Evolutionary conservation across 495 filamentous ascomycete genomes (phyloP).

Genomic region (Pseudoneurospora amorphoporcata): DNA sequence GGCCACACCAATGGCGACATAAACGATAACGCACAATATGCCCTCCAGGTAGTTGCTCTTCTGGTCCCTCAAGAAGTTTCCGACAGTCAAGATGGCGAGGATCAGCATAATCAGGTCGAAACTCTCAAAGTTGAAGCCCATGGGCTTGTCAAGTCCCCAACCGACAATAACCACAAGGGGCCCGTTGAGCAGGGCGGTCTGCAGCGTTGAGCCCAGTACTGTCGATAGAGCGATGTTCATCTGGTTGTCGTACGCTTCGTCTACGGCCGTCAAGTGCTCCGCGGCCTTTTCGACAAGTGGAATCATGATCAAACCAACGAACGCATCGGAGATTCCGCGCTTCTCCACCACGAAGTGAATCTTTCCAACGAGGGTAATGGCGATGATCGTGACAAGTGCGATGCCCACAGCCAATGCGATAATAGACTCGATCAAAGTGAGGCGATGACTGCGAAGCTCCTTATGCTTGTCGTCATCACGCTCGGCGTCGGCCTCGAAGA

Average conservation of each 20-base stretch:
- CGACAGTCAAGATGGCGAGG: conserved; percentile 75
- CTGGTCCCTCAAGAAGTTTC: conserved; percentile 69
- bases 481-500: conserved; percentile 59
- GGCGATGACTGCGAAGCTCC: conserved; percentile 54
- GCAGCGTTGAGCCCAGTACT: conserved; percentile 77
- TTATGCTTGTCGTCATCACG: conserved; percentile 58
- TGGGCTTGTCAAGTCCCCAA: conserved; percentile 61
- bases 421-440: conserved; percentile 68
- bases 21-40: conserved; percentile 60
- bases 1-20: conserved; percentile 51
- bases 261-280: conserved; percentile 81
- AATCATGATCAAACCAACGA: conserved; percentile 67
- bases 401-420: conserved; percentile 59
- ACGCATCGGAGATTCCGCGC: conserved; percentile 59
- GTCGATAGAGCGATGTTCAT: conserved; percentile 91
- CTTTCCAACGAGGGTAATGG: conserved; percentile 70
- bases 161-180: conserved; percentile 76
- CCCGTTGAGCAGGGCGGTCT: conserved; percentile 83
- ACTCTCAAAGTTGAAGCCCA: conserved; percentile 78
- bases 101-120: conserved; percentile 87
- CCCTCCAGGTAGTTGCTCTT: conserved; percentile 78
- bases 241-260: conserved; percentile 81
- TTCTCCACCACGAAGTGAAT: conserved; percentile 63
- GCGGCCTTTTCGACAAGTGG: conserved; percentile 87
- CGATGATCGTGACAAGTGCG: conserved; percentile 66